Base-by-base conservation (phyloP, 148 eudicot species). In the Pouteria glomerata region DNA sequence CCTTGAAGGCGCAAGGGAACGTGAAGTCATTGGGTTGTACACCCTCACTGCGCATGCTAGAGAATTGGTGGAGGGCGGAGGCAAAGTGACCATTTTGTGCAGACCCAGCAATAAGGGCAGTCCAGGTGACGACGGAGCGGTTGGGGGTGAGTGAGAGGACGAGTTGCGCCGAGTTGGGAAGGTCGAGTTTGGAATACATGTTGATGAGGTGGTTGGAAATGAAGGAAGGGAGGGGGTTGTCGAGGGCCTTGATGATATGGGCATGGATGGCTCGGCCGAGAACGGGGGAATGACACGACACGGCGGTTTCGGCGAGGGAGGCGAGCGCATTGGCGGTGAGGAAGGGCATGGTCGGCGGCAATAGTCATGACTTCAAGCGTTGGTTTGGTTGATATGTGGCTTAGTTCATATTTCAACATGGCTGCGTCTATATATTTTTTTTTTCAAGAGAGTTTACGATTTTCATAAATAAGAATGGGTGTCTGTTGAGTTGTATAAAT, bases 111-210 rank as follows among this genome's bases (percentile, higher is more conserved):
- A 88, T 85, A 69, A 88, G 74, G 48, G 89, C 53, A 14, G 89
- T 85, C 86, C 84, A 85, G 48, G 89, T 76, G 75, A 88, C 89
- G 68, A 85, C 92, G 72, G 84, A 85, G 42, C 82, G 85, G 55
- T 64, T 13, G 2, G 89, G 80, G 15, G 78, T 57, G 73, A 83
- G 84, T 15, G 63, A 66, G 73, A 88, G 83, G 66, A 85, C 64
- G 58, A 80, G 83, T 26, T 66, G 74, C 29, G 92, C 92, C 12
- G 80, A 78, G 77, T 69, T 30, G 56, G 74, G 73, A 8, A 78
- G 75, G 75, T 86, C 86, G 73, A 88, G 92, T 76, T 85, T 88
- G 57, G 92, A 78, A 80, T 88, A 85, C 82, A 85, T 76, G 86
- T 78, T 78, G 73, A 88, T 53, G 60, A 88, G 86, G 71, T 85